phyloP scores from a whole-genome alignment of 345 rosid genomes.

The Salix brachista region DNA sequence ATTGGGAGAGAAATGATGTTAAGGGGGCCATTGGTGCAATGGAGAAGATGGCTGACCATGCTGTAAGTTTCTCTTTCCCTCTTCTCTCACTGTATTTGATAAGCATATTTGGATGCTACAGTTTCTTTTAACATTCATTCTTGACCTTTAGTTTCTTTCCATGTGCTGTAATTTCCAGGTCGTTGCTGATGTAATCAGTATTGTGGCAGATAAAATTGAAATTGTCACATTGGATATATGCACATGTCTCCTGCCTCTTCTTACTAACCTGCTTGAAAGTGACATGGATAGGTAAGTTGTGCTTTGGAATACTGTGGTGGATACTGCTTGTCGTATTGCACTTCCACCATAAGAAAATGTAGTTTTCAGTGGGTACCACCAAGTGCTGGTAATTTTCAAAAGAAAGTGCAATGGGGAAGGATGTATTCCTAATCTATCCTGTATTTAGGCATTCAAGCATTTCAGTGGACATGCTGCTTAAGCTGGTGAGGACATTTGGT shows the following conservation, averaged over 20 bases:
- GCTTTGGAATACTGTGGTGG: not conserved
- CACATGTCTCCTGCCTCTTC: conserved; percentile 81
- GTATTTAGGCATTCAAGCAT: conserved; percentile 76
- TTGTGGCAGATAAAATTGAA: conserved; percentile 63
- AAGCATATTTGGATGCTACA: not conserved
- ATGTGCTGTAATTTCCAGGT: conserved; percentile 53
- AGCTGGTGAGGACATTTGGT: conserved; percentile 81
- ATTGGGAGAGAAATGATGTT: conserved; percentile 83
- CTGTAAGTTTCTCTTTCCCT: conserved; percentile 46
- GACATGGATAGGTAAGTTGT: conserved; percentile 72
- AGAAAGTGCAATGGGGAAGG: not conserved
- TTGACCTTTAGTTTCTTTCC: not conserved
- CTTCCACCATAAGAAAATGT: not conserved
- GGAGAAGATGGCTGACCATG: conserved; percentile 94
- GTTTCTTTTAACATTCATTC: not conserved
- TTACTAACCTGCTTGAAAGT: conserved; percentile 69
- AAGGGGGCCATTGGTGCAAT: conserved; percentile 67
- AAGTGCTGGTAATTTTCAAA: not conserved
- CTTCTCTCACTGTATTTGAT: not conserved
- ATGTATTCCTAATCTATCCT: not conserved
- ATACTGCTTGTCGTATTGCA: too few species aligned
- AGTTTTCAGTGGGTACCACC: not conserved
- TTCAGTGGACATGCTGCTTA: conserved; percentile 79
- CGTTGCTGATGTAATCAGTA: conserved; percentile 69
- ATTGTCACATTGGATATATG: conserved; percentile 72